Base-by-base conservation (phyloP, 352 stramenopile genomes). In the Halophytophthora polymorphica region DNA sequence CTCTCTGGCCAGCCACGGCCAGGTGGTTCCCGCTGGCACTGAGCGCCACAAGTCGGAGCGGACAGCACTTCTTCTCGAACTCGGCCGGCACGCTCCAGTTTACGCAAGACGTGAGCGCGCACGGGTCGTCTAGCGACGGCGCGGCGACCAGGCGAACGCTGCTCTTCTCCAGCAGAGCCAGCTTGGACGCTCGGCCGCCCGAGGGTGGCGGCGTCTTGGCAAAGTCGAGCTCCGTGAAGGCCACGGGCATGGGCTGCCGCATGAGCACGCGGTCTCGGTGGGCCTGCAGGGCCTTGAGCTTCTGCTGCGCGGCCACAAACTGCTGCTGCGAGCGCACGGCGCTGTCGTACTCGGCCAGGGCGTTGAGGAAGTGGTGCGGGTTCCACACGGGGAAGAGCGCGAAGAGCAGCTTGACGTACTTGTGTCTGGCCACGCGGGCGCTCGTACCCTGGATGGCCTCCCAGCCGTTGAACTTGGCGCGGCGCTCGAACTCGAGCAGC, bases 361-460 rank as follows among this genome's bases (percentile, higher is more conserved):
- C 53, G n/a, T 69, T 59, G 8, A 92, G 39, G 21, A 88, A 58
- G 34, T 82, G 60, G 22, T 69, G 51, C 2, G 82, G 80, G 54
- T 88, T 80, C 80, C 76, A 88, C 19, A 74, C 61, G 2, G 77
- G 78, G 28, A 93, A 90, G 1, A 92, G 45, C 2, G 79, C 71
- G 41, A 93, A 78, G 37, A 91, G 46, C 18, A 93, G 45, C 45
- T 95, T 95, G 18, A 92, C 57, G 63, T 91, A 93, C 41, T 85
- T 86, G 46, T 95, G 82, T 18, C 60, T 61, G 2, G 82, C 82
- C 2, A 80, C 50, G 1, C 31, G 42, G 8, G 40, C 34, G 0
- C 66, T 65, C 0, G 67, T 81, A 21, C 81, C 80, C 29, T 86
- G 71, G 28, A 93, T 61, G 3, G 75, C 59, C 23, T 82, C 70